Evolutionary conservation across 306 rosid species (phyloP).

Genomic region (Carpinus viminea): DNA sequence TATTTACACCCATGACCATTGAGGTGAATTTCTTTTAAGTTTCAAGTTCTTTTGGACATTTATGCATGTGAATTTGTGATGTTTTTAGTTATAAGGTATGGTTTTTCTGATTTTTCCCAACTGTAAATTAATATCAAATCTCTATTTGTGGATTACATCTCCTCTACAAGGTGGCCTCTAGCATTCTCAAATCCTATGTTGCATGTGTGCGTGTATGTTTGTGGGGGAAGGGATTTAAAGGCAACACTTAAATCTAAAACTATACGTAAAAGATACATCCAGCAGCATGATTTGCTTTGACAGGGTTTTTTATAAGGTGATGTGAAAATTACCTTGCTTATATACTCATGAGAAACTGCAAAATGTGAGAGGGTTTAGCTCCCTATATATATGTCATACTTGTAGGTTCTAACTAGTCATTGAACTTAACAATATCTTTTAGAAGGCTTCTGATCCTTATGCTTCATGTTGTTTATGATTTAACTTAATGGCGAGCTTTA

Average conservation of each 20-base stretch:
- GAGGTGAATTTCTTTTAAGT: slow-evolving; percentile 57
- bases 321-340: not conserved
- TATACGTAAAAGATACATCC: not conserved
- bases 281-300: not conserved
- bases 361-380: not conserved
- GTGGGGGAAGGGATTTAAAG: not conserved
- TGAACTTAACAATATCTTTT: not conserved
- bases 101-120: not conserved
- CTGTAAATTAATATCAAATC: not conserved
- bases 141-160: not conserved
- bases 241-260: not conserved
- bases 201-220: not conserved
- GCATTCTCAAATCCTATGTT: not conserved
- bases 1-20: slow-evolving; percentile 92
- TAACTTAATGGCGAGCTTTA: not conserved
- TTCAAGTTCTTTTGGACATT: not conserved
- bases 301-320: not conserved
- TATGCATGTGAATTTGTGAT: not conserved
- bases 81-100: not conserved
- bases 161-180: not conserved
- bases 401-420: not conserved
- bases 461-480: not conserved
- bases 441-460: not conserved
- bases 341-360: not conserved
- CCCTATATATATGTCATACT: not conserved